Evolutionary conservation across 2,329 filamentous ascomycete genomes (phyloP).

Genomic region (Zymoseptoria crescenta): DNA sequence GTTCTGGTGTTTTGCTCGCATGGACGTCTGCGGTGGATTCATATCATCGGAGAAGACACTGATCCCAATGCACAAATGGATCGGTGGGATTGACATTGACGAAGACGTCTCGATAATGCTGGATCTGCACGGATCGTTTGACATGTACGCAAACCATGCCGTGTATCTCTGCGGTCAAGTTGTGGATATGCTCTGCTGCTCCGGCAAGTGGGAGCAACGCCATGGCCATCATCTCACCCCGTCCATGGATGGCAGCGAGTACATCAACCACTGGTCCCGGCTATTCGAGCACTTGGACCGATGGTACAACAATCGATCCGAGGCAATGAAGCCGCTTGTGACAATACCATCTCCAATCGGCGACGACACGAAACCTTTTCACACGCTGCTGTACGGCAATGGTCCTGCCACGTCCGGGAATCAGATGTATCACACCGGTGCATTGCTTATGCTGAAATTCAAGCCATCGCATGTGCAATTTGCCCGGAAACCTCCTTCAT

Average conservation of each 20-base stretch:
- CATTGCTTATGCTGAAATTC: conserved; percentile 45
- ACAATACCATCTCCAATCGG: conserved; percentile 21
- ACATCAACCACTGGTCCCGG: conserved; percentile 25
- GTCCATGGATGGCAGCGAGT: conserved; percentile 23
- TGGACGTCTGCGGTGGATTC: conserved; percentile 50
- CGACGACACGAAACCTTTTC: conserved; percentile 25
- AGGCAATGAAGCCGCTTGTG: conserved; percentile 29
- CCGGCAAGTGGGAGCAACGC: conserved; percentile 25
- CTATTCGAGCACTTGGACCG: conserved; percentile 29
- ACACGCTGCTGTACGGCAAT: conserved; percentile 41
- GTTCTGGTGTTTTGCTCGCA: conserved; percentile 53
- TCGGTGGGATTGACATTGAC: conserved; percentile 32
- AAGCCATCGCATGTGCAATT: conserved; percentile 34
- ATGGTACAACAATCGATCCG: conserved; percentile 28
- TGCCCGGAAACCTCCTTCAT: conserved; percentile 30
- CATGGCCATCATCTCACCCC: conserved; percentile 9
- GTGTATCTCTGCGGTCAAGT: conserved; percentile 50
- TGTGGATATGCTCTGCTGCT: conserved; percentile 26
- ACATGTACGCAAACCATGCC: conserved; percentile 53
- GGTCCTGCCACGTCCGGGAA: conserved; percentile 41
- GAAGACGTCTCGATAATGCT: conserved; percentile 31
- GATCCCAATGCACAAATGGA: conserved; percentile 45
- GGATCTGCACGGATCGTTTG: conserved; percentile 33
- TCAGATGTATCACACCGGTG: conserved; percentile 51
- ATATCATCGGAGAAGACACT: conserved; percentile 47